Evolutionary conservation across 768 basidiomycete species (phyloP).

Genomic region (Mycena metata): DNA sequence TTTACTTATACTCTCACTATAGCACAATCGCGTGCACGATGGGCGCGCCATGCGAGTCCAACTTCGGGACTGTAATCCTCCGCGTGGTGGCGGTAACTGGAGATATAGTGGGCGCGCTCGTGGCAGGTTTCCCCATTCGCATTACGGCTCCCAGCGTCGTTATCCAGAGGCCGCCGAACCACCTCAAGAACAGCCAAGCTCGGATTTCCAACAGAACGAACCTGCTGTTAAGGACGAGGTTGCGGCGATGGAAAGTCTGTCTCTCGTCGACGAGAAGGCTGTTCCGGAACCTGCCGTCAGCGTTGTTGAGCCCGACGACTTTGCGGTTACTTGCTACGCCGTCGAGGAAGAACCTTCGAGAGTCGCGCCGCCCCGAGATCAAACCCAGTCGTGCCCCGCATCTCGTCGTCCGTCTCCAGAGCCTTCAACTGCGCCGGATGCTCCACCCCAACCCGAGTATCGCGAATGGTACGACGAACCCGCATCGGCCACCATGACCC

Average conservation of each 20-base stretch:
- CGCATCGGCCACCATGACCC: conserved; percentile 52
- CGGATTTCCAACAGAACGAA: conserved; percentile 21
- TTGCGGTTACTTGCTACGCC: conserved; percentile 12
- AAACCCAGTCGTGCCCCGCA: conserved; percentile 38
- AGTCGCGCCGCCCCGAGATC: conserved; percentile 4
- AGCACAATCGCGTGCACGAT: conserved; percentile 80
- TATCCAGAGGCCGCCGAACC: conserved; percentile 42
- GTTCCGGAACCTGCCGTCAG: not conserved
- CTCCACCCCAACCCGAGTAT: conserved; percentile 48
- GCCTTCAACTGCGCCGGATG: conserved; percentile 33
- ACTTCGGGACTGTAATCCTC: conserved; percentile 75
- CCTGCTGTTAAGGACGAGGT: conserved; percentile 16
- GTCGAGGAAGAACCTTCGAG: not conserved
- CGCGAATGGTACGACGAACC: conserved; percentile 62
- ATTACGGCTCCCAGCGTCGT: conserved; percentile 46
- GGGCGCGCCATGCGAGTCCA: conserved; percentile 84
- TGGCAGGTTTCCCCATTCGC: conserved; percentile 52
- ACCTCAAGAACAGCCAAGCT: conserved; percentile 30
- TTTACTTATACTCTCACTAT: conserved; percentile 20
- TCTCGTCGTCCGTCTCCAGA: conserved; percentile 40
- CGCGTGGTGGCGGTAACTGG: conserved; percentile 65
- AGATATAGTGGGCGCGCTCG: conserved; percentile 58
- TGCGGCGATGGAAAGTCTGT: conserved; percentile 9
- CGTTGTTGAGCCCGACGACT: conserved; percentile 2
- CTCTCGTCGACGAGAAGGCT: conserved; percentile 17